Evolutionary conservation across 1,284 basidiomycete genomes (phyloP), one percentile per base, ranked within the genome.

Genomic region (Thelephora terrestris): DNA sequence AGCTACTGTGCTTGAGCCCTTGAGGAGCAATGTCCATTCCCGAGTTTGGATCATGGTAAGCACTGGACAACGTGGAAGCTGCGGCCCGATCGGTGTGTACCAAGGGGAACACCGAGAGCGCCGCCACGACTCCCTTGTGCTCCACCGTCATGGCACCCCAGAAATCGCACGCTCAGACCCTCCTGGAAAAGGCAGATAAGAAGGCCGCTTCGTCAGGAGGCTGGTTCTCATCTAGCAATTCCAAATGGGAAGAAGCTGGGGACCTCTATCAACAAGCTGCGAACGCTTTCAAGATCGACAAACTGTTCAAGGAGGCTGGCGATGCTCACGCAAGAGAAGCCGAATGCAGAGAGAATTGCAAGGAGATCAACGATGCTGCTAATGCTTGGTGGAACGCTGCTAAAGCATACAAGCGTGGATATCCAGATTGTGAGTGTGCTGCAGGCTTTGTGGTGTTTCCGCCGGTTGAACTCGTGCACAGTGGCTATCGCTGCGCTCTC

Each of bases 331-430:
- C 89, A 45, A 75, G 85, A 60, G 94, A 96, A 61, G 94, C 91
- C 0, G 90, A 94, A 58, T 95, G 91, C 64, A 79, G 91, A 54
- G 82, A 92, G 67, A 83, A 85, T 57, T 84, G 80, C 58, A 82
- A 86, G 49, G 93, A 96, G 68, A 69, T 66, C 43, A 91, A 90
- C 55, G 94, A 96, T 57, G 92, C 93, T n/a, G 87, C 91, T 32
- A 94, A 94, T 63, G 91, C 92, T 16, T 97, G 87, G 82, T 95
- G 93, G 88, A 94, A 94, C 61, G 92, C 94, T 18, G 83, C 89
- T 34, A 97, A 96, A 70, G 83, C 87, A 23, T 97, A 88, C 72
- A 97, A 96, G 73, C 79, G 86, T 66, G 81, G 80, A 17, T 80
- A 78, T 62, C 91, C 91, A 10, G 84, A 89, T 55, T 71, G 92